Percentiles rank a stretch among this genome's conserved stretches.
Conservation (phyloP, 2,329 filamentous ascomycete species). For the Neocatenulostroma microsporum region DNA sequence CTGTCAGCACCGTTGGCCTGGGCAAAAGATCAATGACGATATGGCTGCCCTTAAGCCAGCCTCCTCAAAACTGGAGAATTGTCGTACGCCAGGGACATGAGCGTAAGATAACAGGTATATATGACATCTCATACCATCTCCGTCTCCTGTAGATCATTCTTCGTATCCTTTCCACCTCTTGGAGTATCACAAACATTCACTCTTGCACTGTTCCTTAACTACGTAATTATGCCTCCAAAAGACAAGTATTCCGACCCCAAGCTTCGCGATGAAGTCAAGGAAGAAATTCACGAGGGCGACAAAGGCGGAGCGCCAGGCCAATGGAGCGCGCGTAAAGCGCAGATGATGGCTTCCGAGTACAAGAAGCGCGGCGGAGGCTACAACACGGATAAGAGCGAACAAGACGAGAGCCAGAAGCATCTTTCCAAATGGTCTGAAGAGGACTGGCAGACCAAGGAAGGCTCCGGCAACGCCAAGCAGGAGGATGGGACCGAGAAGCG, state of each 20-base stretch:
- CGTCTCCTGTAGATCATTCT: too few relatives aligned
- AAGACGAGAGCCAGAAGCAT: slow-evolving; percentile 39
- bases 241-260: slow-evolving; percentile 44
- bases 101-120: too few relatives aligned
- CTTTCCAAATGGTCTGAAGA: slow-evolving; percentile 42
- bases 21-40: too few relatives aligned
- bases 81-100: too few relatives aligned
- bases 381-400: slow-evolving; percentile 37
- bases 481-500: slow-evolving; percentile 38
- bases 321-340: slow-evolving; percentile 44
- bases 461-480: slow-evolving; percentile 37
- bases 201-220: too few relatives aligned
- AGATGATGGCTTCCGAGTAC: slow-evolving; percentile 42
- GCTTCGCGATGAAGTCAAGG: slow-evolving; percentile 40
- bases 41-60: too few relatives aligned
- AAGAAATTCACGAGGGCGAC: slow-evolving; percentile 39
- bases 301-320: slow-evolving; percentile 44
- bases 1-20: too few relatives aligned
- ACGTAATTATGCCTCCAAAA: slow-evolving; percentile 37
- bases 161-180: too few relatives aligned
- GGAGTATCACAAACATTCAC: too few relatives aligned
- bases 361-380: slow-evolving; percentile 43
- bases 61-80: too few relatives aligned
- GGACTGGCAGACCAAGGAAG: slow-evolving; percentile 45
- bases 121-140: too few relatives aligned